Evolutionary conservation across 257 asterid species (phyloP).

Genomic region (Nicotiana attenuata): DNA sequence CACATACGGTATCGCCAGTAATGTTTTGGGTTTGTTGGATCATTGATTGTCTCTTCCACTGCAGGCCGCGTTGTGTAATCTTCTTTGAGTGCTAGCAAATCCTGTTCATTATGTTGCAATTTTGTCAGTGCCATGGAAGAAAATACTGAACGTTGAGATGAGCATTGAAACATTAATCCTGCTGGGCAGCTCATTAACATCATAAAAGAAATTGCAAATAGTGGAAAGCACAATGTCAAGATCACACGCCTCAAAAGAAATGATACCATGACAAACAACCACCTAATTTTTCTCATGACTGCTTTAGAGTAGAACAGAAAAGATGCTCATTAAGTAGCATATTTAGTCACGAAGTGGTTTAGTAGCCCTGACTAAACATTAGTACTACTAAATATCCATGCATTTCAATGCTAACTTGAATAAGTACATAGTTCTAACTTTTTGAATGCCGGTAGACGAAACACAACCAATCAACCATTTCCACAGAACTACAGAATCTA

Average conservation of each 20-base stretch:
- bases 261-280: not conserved
- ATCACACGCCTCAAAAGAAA: not conserved
- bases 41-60: conserved; percentile 86
- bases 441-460: not conserved
- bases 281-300: not conserved
- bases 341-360: not conserved
- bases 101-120: conserved; percentile 37
- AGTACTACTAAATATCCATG: not conserved
- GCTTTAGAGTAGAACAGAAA: not conserved
- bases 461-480: not conserved
- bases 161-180: not conserved
- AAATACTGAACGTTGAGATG: not conserved
- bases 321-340: not conserved
- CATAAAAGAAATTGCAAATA: not conserved
- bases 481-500: not conserved
- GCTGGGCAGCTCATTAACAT: not conserved
- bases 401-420: not conserved
- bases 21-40: conserved; percentile 95
- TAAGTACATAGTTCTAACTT: not conserved
- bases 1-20: conserved; percentile 88
- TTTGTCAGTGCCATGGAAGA: conserved; percentile 1
- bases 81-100: conserved; percentile 80
- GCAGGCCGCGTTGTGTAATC: conserved; percentile 85
- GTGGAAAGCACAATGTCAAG: not conserved
- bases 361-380: not conserved